These are phyloP conservation scores for Cornus controversa DNA, from an alignment of 148 eudicot genomes.

Conservation along the genomic window DNA sequence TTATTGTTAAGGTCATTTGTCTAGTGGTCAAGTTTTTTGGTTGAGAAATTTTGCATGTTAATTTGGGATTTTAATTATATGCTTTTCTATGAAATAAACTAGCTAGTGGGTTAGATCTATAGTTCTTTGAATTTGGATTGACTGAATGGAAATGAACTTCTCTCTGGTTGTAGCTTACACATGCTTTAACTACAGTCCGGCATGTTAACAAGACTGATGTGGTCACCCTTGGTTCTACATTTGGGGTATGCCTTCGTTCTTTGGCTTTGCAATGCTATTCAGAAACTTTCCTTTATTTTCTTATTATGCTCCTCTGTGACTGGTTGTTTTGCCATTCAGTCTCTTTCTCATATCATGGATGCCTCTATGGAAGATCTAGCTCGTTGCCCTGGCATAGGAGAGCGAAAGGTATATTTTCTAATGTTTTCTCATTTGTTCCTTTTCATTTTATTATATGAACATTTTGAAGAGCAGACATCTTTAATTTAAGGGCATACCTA, in stretches of 20 bases:
- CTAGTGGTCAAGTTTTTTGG: neutral
- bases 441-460: neutral
- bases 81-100: neutral
- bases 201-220: conserved; percentile 96
- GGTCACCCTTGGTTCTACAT: conserved; percentile 94
- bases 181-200: conserved; percentile 78
- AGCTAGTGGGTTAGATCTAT: neutral
- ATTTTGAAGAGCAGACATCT: neutral
- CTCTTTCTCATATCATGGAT: conserved; percentile 88
- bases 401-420: conserved; percentile 64
- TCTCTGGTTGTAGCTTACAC: conserved; percentile 59
- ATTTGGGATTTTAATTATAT: neutral
- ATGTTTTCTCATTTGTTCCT: neutral
- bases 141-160: neutral
- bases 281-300: neutral
- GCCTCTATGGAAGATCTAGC: conserved; percentile 98
- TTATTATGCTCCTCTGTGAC: neutral
- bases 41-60: neutral
- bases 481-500: neutral
- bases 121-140: neutral
- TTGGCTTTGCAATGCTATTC: neutral
- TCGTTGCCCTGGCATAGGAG: conserved; percentile 98
- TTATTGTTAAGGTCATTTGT: conserved; percentile 4
- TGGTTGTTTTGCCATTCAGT: conserved; percentile 37
- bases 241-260: conserved; percentile 60